These are phyloP conservation scores for Flaveria bidentis DNA, from an alignment of 129 eudicot species.

Conservation along the genomic window DNA sequence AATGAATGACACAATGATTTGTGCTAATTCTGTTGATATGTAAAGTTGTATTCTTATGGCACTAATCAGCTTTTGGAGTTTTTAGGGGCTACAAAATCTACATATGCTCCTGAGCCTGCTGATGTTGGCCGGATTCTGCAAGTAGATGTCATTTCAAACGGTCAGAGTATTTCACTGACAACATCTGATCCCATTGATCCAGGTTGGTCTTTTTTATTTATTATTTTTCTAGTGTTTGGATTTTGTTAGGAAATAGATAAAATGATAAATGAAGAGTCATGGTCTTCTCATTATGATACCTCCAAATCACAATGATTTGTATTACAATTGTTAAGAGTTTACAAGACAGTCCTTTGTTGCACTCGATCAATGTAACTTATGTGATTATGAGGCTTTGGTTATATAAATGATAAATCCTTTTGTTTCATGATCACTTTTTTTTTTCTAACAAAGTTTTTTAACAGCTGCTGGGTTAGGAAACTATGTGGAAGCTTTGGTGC, in stretches of 20 bases:
- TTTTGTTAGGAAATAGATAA: neutral
- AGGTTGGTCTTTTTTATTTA: constrained; percentile 40
- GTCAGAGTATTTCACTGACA: constrained; percentile 43
- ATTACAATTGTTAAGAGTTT: neutral
- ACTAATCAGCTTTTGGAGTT: neutral
- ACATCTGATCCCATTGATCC: constrained; percentile 96
- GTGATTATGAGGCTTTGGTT: constrained; percentile 16
- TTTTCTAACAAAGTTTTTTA: constrained; percentile 19
- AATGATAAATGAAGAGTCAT: neutral
- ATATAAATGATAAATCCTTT: constrained; percentile 2
- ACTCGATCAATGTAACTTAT: constrained; percentile 13
- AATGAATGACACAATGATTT: neutral
- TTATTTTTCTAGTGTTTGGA: neutral
- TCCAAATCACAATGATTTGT: neutral
- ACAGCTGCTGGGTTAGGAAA: constrained; percentile 98
- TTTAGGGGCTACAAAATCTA: constrained; percentile 82
- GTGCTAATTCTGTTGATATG: neutral
- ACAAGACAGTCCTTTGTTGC: constrained; percentile 6
- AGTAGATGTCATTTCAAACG: constrained; percentile 53
- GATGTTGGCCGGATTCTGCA: constrained; percentile 80
- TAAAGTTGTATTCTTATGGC: neutral
- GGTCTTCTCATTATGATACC: neutral
- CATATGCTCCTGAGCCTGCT: constrained; percentile 95
- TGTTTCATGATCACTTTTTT: neutral
- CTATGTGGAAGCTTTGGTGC: constrained; percentile 95